phyloP scores from a whole-genome alignment of 2,329 filamentous ascomycete species.

The Aspergillus sp. region DNA sequence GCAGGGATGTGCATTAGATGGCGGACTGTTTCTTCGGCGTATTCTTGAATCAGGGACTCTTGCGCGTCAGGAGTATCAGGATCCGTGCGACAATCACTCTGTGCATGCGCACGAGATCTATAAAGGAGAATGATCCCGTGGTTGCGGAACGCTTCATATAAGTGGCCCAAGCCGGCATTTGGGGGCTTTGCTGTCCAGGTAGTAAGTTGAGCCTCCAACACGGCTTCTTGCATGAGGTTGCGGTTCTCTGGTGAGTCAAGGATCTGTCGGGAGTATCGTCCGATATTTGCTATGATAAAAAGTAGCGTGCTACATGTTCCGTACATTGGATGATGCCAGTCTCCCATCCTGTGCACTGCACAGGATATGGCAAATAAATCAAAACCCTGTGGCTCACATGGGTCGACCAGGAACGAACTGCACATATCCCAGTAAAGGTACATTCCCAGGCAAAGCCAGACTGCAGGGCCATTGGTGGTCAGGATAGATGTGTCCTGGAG shows the following conservation, averaged over 20 bases:
- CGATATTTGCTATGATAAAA: conserved; percentile 10
- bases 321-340: conserved; percentile 14
- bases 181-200: conserved; percentile 4
- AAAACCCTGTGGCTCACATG: conserved; percentile 3
- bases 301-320: conserved; percentile 10
- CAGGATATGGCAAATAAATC: conserved; percentile 4
- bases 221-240: conserved; percentile 7
- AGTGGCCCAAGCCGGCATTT: conserved; percentile 9
- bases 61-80: conserved; percentile 6
- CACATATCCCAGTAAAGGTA: conserved; percentile 16
- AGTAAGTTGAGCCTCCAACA: conserved; percentile 9
- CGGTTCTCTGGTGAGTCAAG: conserved; percentile 9
- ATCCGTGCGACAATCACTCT: conserved; percentile 4
- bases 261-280: conserved; percentile 12
- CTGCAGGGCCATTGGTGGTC: conserved; percentile 3
- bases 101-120: conserved; percentile 10
- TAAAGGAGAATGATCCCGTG: conserved; percentile 12
- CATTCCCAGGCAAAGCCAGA: conserved; percentile 10
- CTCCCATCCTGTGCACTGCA: conserved; percentile 10
- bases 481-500: conserved; percentile 9
- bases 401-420: conserved; percentile 11
- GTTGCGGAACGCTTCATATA: conserved; percentile 15
- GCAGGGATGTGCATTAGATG: conserved; percentile 9
- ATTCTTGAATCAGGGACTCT: conserved; percentile 10
- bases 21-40: conserved; percentile 13